A percentile compares a stretch with the other conserved stretches of the same genome.
phyloP scores from a whole-genome alignment of 768 basidiomycete genomes.

The Jaapia argillacea region DNA sequence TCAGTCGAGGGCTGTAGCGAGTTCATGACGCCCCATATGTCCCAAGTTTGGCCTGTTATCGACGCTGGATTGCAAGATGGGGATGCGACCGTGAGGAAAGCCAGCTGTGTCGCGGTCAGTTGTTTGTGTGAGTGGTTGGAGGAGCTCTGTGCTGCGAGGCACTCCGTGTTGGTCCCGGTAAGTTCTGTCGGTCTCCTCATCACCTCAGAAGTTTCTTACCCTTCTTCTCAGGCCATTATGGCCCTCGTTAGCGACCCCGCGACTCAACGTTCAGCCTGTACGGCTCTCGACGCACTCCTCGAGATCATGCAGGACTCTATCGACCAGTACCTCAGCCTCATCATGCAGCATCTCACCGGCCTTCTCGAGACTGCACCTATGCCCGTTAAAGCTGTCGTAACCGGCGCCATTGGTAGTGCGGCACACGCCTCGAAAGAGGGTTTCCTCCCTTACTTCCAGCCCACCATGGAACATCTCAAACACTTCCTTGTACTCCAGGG shows the following conservation, averaged over 20 bases:
- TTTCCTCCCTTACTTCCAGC: conserved; percentile 91
- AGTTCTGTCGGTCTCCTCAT: conserved; percentile 19
- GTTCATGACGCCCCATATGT: conserved; percentile 91
- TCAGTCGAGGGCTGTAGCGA: conserved; percentile 97
- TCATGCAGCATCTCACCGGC: conserved; percentile 89
- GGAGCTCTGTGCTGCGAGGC: conserved; percentile 81
- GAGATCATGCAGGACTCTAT: conserved; percentile 90
- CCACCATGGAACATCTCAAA: conserved; percentile 80
- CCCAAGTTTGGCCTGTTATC: conserved; percentile 88
- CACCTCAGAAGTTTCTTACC: background rate
- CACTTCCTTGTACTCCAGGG: conserved; percentile 80
- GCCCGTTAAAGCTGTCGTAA: conserved; percentile 86
- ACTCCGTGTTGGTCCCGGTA: conserved; percentile 79
- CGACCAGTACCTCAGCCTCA: conserved; percentile 81
- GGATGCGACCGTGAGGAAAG: conserved; percentile 84
- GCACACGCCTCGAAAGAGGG: conserved; percentile 90
- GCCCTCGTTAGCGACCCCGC: conserved; percentile 75
- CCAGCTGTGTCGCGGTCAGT: conserved; percentile 91
- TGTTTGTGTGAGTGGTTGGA: conserved; percentile 97
- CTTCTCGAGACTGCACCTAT: conserved; percentile 84
- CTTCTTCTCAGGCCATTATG: conserved; percentile 63
- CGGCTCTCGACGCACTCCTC: conserved; percentile 90
- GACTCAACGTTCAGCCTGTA: conserved; percentile 91
- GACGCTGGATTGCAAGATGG: conserved; percentile 79
- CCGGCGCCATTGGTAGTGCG: conserved; percentile 95